Evolutionary conservation across 1,284 basidiomycete genomes (phyloP).

Genomic region (Tilletia horrida): DNA sequence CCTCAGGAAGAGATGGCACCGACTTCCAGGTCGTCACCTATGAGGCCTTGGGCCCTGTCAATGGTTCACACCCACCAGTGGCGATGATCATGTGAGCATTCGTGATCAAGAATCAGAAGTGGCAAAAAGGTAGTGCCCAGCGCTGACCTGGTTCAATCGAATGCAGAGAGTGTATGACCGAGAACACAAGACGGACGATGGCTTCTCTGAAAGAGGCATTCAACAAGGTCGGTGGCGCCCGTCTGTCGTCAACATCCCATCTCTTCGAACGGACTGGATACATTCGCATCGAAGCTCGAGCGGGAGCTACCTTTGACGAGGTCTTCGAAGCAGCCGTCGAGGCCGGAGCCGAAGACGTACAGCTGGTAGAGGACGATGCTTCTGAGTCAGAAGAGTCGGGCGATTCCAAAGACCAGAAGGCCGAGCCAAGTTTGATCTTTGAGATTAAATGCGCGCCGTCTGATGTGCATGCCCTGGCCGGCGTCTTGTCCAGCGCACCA

Average conservation of each 20-base stretch:
- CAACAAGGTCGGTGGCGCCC: conserved; percentile 22
- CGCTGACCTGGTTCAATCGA: not conserved
- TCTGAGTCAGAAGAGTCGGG: not conserved
- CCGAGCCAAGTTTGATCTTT: not conserved
- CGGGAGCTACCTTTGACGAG: conserved; percentile 20
- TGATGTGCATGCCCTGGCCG: conserved; percentile 17
- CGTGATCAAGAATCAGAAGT: too few relatives aligned
- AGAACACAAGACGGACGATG: conserved; percentile 22
- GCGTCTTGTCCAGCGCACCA: conserved; percentile 10
- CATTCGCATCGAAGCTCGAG: conserved; percentile 17
- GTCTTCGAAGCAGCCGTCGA: conserved; percentile 23
- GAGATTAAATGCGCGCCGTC: conserved; percentile 21
- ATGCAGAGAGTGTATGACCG: conserved; percentile 25
- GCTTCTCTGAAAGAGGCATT: conserved; percentile 26
- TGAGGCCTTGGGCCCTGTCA: conserved; percentile 23
- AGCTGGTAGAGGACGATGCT: not conserved
- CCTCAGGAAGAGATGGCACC: conserved; percentile 12
- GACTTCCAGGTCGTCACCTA: conserved; percentile 23
- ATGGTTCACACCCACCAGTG: conserved; percentile 13
- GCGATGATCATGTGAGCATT: conserved; percentile 25
- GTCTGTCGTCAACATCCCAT: conserved; percentile 25
- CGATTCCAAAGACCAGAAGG: not conserved
- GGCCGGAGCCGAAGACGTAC: conserved; percentile 22
- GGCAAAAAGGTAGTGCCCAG: too few relatives aligned
- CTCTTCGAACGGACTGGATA: conserved; percentile 24